Base-by-base conservation (phyloP, 345 rosid genomes). In the Eucalyptus viminalis region DNA sequence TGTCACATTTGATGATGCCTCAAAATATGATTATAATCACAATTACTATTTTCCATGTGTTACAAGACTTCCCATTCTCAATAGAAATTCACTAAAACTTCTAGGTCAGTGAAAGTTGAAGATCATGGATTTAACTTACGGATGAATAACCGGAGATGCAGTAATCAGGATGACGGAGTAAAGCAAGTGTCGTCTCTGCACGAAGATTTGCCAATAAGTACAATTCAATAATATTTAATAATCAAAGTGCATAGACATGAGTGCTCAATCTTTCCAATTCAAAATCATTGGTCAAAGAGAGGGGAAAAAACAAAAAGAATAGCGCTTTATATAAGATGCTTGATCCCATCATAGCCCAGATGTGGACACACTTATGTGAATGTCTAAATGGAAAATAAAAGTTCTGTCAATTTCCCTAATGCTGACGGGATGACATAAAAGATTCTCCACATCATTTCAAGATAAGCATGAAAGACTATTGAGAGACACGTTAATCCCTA, bases 71-170 rank as follows among this genome's bases (percentile, higher is more conserved):
- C 29, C 81, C 29, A 76, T 40, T 76, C 85, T 40, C 15, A 0
- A 17, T 69, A 34, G 44, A 72, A 72, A 21, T 76, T 37, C 47
- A 7, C 85, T 40, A 76, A 40, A 76, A 40, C 9, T 6, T 21
- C 85, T 76, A 76, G 29, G 29, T 40, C 85, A 40, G 1, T 37
- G 45, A 76, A 72, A 76, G 85, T 76, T 37, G 5, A 44, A 65
- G 62, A 5, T n/a, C 22, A 81, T 31, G 86, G 25, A 31, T 50
- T 40, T 83, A 51, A 92, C 99, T 95, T 94, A 97, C 99, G 86
- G 93, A 95, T 88, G 99, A 94, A 94, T 97, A 96, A 90, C 94
- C 97, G 29, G 99, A 98, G 92, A 97, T 96, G 96, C 98, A 97
- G 90, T 95, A 98, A 90, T 97, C 99, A 86, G 99, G 99, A 91